These are phyloP conservation scores for Ceratorhiza oryzae-sativae DNA, from an alignment of 1,284 basidiomycete species.

Conservation along the genomic window DNA sequence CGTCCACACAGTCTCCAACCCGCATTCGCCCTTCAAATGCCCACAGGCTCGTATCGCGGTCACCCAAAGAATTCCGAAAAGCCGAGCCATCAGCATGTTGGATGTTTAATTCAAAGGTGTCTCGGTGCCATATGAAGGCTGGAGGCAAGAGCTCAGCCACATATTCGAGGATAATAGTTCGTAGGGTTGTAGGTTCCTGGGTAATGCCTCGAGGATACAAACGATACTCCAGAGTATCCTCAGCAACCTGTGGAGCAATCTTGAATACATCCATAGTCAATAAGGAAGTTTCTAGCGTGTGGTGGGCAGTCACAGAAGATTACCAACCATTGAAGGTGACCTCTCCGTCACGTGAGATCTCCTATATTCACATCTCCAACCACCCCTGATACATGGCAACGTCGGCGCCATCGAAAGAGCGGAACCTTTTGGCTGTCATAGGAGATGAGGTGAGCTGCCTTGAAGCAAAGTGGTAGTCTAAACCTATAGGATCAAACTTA, in stretches of 20 bases:
- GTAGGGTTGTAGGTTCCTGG: conserved; percentile 68
- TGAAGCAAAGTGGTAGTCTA: not conserved
- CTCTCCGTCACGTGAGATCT: conserved; percentile 15
- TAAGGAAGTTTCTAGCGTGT: too few species aligned
- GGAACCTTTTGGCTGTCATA: conserved; percentile 89
- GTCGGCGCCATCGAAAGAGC: conserved; percentile 73
- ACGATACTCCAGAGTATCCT: conserved; percentile 81
- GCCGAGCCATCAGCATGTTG: conserved; percentile 50
- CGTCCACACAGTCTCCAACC: conserved; percentile 92
- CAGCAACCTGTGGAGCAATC: conserved; percentile 75
- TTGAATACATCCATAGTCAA: conserved; percentile 64
- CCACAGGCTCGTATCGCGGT: conserved; percentile 54
- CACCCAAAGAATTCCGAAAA: conserved; percentile 49
- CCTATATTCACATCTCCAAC: conserved; percentile 25
- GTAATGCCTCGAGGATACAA: conserved; percentile 70
- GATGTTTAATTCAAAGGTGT: conserved; percentile 82
- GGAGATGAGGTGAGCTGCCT: conserved; percentile 84
- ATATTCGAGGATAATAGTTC: conserved; percentile 69
- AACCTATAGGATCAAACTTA: conserved; percentile 49
- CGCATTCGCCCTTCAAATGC: conserved; percentile 79
- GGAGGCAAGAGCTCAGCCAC: conserved; percentile 61
- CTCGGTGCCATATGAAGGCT: conserved; percentile 86
- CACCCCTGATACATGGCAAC: conserved; percentile 44
- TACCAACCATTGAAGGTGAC: conserved; percentile 4
- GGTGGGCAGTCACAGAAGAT: conserved; percentile 8